Base-by-base conservation (phyloP, 2,329 filamentous ascomycete species). In the Shiraia sp. region DNA sequence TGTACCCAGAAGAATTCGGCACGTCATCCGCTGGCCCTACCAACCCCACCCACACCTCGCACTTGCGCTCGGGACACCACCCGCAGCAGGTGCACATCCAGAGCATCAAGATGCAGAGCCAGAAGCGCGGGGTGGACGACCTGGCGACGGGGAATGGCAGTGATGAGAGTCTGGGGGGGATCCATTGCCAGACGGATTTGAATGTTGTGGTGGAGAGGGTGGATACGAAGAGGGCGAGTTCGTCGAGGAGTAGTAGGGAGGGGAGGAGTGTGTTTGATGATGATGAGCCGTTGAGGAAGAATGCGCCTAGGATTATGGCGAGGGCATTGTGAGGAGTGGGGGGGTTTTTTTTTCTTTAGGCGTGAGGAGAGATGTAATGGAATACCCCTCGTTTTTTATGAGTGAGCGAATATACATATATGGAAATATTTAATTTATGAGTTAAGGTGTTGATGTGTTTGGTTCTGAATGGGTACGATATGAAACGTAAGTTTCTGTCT, bases 171-270 rank as follows among this genome's bases (percentile, higher is more conserved):
- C 28, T 55, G 6, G 48, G 53, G 0, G 56, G 57, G 0, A 66
- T 66, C 6, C 50, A 59, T 17, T 56, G 59, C 24, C 47, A 51
- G 10, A 65, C 61, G 3, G 57, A 62, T 32, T 27, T 59, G 34
- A 51, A 57, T 22, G 49, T 63, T 3, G 47, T 53, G 28, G 47
- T 55, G 1, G 59, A 60, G 47, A 37, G 42, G 7, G 34, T 52
- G 0, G 40, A 35, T 15, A 37, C 28, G 23, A 23, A 37, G 26
- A 45, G 40, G 32, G 43, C 8, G 19, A 22, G 19, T 22, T 22
- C 19, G 19, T 22, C 19, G 19, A 8, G 28, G n/a, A 22, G 4
- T 4, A 22, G 19, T 22, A 22, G 19, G 19, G 19, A 22, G 19
- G 19, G 19, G 19, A 4, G 4, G 19, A 22, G 19, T 22, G 19